Percentiles rank a stretch among this genome's conserved stretches.
phyloP scores from a whole-genome alignment of 2,329 filamentous ascomycete species.

The Ceratocystis cacaofunesta region DNA sequence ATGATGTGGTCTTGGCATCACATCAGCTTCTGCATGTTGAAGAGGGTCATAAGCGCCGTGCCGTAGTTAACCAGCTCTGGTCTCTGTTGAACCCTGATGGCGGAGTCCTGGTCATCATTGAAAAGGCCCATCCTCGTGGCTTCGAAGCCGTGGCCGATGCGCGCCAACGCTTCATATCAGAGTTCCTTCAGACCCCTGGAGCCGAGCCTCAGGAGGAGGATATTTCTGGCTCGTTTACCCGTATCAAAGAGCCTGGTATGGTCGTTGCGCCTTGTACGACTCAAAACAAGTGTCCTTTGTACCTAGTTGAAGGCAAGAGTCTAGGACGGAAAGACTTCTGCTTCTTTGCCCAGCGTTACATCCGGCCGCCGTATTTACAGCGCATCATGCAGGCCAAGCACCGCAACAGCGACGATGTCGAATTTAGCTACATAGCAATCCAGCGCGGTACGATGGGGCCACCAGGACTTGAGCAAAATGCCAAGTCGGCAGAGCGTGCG shows the following conservation, averaged over 20 bases:
- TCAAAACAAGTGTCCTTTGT: slow-evolving; percentile 81
- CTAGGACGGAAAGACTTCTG: slow-evolving; percentile 77
- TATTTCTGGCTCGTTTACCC: slow-evolving; percentile 20
- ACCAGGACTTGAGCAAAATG: slow-evolving; percentile 18
- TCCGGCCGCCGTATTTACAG: slow-evolving; percentile 70
- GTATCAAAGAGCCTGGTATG: slow-evolving; percentile 43
- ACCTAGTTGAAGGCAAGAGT: slow-evolving; percentile 52
- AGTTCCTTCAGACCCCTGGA: slow-evolving; percentile 44
- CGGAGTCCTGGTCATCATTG: slow-evolving; percentile 71
- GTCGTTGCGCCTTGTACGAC: slow-evolving; percentile 73
- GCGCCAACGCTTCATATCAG: slow-evolving; percentile 60
- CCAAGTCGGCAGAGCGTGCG: slow-evolving; percentile 45
- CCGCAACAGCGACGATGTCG: slow-evolving; percentile 76
- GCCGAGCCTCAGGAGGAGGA: slow-evolving; percentile 24
- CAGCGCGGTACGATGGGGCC: slow-evolving; percentile 48
- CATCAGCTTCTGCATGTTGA: slow-evolving; percentile 65
- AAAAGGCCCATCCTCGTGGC: slow-evolving; percentile 80
- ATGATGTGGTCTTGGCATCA: slow-evolving; percentile 79
- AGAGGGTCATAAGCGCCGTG: slow-evolving; percentile 62
- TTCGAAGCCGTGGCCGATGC: slow-evolving; percentile 86
- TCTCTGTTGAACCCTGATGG: slow-evolving; percentile 67
- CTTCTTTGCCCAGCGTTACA: slow-evolving; percentile 78
- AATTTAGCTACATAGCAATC: slow-evolving; percentile 79
- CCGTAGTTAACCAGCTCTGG: slow-evolving; percentile 80
- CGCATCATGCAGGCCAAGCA: slow-evolving; percentile 52